phyloP scores from a whole-genome alignment of 1,284 basidiomycete species.

The Apiotrichum veenhuisii region DNA sequence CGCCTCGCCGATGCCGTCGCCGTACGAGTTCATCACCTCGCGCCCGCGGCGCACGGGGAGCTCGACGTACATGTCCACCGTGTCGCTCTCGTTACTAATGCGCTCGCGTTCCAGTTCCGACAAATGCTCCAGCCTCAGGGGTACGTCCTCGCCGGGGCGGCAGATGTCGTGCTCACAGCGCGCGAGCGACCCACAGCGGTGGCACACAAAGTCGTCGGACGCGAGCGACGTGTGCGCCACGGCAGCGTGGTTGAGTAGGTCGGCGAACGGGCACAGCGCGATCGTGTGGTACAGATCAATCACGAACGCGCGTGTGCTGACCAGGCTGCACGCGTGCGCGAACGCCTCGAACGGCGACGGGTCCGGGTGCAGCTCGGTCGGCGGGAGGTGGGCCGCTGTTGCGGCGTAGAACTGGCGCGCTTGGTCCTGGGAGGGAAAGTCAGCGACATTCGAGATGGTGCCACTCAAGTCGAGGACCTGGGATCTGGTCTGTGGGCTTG shows the following conservation, averaged over 20 bases:
- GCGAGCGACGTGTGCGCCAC: conserved; percentile 45
- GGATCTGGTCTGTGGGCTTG: too few relatives aligned
- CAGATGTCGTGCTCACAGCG: conserved; percentile 67
- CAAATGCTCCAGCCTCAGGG: conserved; percentile 30
- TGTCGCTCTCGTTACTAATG: conserved; percentile 24
- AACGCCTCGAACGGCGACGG: conserved; percentile 56
- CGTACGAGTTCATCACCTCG: conserved; percentile 85
- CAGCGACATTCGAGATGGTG: too few relatives aligned
- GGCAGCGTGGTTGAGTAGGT: conserved; percentile 74
- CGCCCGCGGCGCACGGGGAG: conserved; percentile 44
- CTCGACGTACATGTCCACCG: conserved; percentile 46
- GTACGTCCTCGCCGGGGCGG: conserved; percentile 4
- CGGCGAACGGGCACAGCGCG: conserved; percentile 83
- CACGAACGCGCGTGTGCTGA: conserved; percentile 80
- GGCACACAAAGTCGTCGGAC: conserved; percentile 80
- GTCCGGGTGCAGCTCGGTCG: conserved; percentile 19
- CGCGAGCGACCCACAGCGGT: conserved; percentile 67
- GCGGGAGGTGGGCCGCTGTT: conserved; percentile 25
- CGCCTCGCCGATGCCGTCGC: conserved; percentile 63
- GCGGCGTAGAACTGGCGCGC: conserved; percentile 33
- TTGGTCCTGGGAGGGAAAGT: conserved; percentile 27
- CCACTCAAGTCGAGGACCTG: too few relatives aligned
- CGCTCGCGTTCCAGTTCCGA: conserved; percentile 11
- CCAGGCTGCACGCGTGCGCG: conserved; percentile 68
- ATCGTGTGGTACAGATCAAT: conserved; percentile 81